These are phyloP conservation scores for Diaporthe batatas DNA, from an alignment of 2,329 filamentous ascomycete genomes.

Conservation along the genomic window DNA sequence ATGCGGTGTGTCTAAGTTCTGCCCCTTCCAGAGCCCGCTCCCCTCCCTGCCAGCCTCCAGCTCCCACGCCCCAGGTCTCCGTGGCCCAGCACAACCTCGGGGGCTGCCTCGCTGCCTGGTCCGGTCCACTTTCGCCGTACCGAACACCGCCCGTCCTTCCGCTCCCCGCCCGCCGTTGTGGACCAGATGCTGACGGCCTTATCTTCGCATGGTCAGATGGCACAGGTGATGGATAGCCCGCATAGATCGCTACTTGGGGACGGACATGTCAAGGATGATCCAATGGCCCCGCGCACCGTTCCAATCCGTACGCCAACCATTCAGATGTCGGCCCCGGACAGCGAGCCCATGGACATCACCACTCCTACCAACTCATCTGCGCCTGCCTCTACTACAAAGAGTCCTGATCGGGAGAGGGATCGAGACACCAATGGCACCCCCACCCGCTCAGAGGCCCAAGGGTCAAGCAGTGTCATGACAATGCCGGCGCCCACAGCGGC, in stretches of 20 bases:
- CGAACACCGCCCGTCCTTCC: slow-evolving; percentile 32
- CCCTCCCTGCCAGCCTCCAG: neutral
- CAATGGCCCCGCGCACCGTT: slow-evolving; percentile 66
- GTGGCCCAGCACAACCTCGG: neutral
- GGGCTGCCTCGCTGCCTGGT: slow-evolving; percentile 6
- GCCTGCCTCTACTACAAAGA: slow-evolving; percentile 59
- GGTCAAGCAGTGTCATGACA: slow-evolving; percentile 51
- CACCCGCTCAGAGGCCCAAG: slow-evolving; percentile 54
- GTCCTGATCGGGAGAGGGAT: slow-evolving; percentile 57
- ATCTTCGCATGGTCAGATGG: slow-evolving; percentile 61
- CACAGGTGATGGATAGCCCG: slow-evolving; percentile 65
- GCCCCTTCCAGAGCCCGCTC: slow-evolving; percentile 12
- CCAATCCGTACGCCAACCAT: slow-evolving; percentile 70
- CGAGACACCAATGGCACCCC: slow-evolving; percentile 53
- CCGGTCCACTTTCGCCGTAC: slow-evolving; percentile 30
- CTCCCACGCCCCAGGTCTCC: neutral
- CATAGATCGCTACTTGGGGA: slow-evolving; percentile 59
- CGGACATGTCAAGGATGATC: slow-evolving; percentile 54
- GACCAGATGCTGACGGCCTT: slow-evolving; percentile 44
- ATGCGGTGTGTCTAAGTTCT: slow-evolving; percentile 44
- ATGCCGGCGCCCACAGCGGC: slow-evolving; percentile 70
- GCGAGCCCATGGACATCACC: slow-evolving; percentile 73
- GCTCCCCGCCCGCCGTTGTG: slow-evolving; percentile 14
- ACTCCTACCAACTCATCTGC: slow-evolving; percentile 63
- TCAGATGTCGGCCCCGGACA: slow-evolving; percentile 70